Conservation (phyloP, 1,284 basidiomycete genomes). For the Ganoderma lucidum region DNA sequence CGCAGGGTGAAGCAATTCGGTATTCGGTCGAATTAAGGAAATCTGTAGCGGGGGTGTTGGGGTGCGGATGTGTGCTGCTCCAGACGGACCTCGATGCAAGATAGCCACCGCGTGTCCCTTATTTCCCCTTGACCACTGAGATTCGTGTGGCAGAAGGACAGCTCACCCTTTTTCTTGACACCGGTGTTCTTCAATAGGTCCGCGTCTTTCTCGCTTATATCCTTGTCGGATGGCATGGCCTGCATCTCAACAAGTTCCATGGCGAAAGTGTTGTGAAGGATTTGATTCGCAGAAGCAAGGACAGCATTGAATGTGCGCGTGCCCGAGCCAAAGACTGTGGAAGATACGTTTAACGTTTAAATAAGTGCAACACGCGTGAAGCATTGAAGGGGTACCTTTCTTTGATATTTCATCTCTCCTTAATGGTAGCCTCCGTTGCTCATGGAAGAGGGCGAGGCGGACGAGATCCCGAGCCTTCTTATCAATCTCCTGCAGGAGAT, state of each 20-base stretch:
- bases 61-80: background rate
- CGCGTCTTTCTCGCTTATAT: slow-evolving; percentile 48
- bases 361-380: background rate
- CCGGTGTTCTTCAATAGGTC: slow-evolving; percentile 57
- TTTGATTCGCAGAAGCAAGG: slow-evolving; percentile 64
- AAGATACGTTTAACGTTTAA: slow-evolving; percentile 4
- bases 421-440: slow-evolving; percentile 66
- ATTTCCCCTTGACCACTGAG: background rate
- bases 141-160: background rate
- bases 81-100: background rate
- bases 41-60: too few relatives aligned
- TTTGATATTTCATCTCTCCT: slow-evolving; percentile 81
- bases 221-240: slow-evolving; percentile 58
- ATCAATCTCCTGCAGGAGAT: slow-evolving; percentile 57
- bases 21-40: too few relatives aligned
- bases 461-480: slow-evolving; percentile 72
- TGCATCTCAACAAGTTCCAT: slow-evolving; percentile 82
- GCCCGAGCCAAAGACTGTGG: slow-evolving; percentile 66
- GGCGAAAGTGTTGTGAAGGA: slow-evolving; percentile 67
- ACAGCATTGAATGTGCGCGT: slow-evolving; percentile 65
- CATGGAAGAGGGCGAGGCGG: slow-evolving; percentile 75
- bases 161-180: slow-evolving; percentile 60
- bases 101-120: background rate
- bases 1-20: background rate
- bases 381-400: slow-evolving; percentile 57